These are phyloP conservation scores for Begonia loranthoides DNA, from an alignment of 306 rosid genomes.

Conservation along the genomic window DNA sequence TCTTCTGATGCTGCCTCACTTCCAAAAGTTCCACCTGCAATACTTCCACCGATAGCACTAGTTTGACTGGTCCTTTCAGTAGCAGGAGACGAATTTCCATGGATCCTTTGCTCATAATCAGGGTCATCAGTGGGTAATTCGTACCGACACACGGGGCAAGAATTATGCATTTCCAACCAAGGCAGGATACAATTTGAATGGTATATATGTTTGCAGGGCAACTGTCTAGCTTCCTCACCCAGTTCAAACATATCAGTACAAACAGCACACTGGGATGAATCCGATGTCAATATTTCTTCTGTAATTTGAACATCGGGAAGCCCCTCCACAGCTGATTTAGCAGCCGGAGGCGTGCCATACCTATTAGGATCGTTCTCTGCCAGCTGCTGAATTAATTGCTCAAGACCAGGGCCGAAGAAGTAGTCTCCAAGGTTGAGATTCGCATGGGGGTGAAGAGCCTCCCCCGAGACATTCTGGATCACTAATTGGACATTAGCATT, in stretches of 20 bases:
- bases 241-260: slow-evolving; percentile 74
- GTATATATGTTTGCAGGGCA: slow-evolving; percentile 86
- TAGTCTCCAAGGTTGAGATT: slow-evolving; percentile 72
- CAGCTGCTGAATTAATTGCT: slow-evolving; percentile 86
- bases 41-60: slow-evolving; percentile 14
- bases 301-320: slow-evolving; percentile 44
- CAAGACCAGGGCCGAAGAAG: slow-evolving; percentile 88
- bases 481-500: slow-evolving; percentile 69
- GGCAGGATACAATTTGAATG: slow-evolving; percentile 73
- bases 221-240: slow-evolving; percentile 54
- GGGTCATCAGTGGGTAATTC: slow-evolving; percentile 87
- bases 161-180: slow-evolving; percentile 79
- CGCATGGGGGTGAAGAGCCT: slow-evolving; percentile 32
- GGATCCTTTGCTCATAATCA: slow-evolving; percentile 58
- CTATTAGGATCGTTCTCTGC: slow-evolving; percentile 93
- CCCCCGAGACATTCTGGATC: slow-evolving; percentile 41
- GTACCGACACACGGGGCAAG: slow-evolving; percentile 87
- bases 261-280: slow-evolving; percentile 81
- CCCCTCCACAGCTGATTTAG: slow-evolving; percentile 44
- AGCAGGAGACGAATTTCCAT: slow-evolving; percentile 13
- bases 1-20: slow-evolving; percentile 17
- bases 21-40: slow-evolving; percentile 14
- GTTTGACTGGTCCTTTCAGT: slow-evolving; percentile 24
- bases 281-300: slow-evolving; percentile 47
- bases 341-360: slow-evolving; percentile 79